Base-by-base conservation (phyloP, 805 yeast genomes). In the Tetrapisispora nanseiensis region DNA sequence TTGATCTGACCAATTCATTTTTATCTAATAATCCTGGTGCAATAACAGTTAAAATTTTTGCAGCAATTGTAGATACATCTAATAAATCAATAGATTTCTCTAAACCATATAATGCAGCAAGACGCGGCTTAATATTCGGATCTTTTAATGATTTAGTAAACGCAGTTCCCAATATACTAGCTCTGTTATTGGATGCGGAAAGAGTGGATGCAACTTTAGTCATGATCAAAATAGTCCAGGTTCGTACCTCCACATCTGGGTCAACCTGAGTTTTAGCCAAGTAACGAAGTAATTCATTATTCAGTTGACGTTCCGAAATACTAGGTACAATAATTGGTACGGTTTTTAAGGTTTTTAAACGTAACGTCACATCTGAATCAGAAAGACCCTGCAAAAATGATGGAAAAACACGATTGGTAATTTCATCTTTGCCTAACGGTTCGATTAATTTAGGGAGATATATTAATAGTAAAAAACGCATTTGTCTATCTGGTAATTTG, bases 81-180 rank as follows among this genome's bases (percentile, higher is more conserved):
- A 89, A 87, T 33, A 71, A 75, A 6, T 78, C 81, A 20, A 80
- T 65, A 13, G 83, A 73, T 12, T 71, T 67, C 33, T 74, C 76
- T 47, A 90, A 74, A 1, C 95, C 94, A 46, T 77, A 66, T 22
- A 92, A 66, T 0, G 96, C 86, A 4, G 82, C 83, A 54, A 80
- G 59, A 49, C 92, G 73, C 12, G 94, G 78, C 7, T 83, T 86
- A 2, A 79, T 70, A 54, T 77, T 78, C 0, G 89, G 73, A 60
- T 90, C 98, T 52, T 79, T 80, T 36, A 90, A 68, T 0, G 95
- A 82, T 52, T 87, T 81, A 2, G 85, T 75, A 51, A 84, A 82
- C 0, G 97, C 97, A 1, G 96, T 86, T 3, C 86, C 78, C 37
- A 92, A 65, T 2, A 92, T 95, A 19, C 78, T 79, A 9, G 85